phyloP scores from a whole-genome alignment of 2,329 filamentous ascomycete genomes.

The Hymenoscyphus repandus region DNA sequence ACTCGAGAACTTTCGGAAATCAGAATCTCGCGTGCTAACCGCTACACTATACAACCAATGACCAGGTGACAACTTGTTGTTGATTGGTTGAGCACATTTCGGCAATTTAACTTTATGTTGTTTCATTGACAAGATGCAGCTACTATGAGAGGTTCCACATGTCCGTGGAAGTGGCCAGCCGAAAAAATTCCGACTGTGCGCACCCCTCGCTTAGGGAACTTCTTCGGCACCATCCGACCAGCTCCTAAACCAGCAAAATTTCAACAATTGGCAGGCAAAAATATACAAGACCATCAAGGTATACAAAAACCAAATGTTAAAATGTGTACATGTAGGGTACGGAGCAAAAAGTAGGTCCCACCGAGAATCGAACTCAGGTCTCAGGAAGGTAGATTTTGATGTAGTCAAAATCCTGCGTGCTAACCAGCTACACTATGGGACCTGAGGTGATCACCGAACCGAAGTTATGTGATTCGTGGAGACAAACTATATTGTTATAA shows the following conservation, averaged over 20 bases:
- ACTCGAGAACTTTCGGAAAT: constrained; percentile 9
- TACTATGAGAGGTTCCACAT: no score
- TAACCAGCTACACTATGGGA: constrained; percentile 1
- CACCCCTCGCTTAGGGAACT: no score
- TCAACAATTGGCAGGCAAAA: neutral
- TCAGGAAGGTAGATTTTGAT: neutral
- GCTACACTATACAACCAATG: constrained; percentile 19
- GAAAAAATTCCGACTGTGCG: no score
- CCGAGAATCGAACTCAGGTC: constrained; percentile 1
- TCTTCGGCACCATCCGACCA: no score
- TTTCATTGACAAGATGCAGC: neutral
- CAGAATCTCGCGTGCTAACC: constrained; percentile 19
- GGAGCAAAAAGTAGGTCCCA: neutral
- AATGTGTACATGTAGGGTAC: neutral
- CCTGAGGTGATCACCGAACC: neutral
- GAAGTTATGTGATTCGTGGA: neutral
- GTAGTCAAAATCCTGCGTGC: neutral
- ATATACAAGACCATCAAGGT: neutral
- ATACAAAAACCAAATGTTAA: neutral
- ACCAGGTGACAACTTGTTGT: neutral
- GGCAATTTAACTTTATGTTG: neutral
- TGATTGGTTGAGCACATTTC: neutral
- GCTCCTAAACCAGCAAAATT: no score
- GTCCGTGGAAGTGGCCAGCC: no score
- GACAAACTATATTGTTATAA: neutral